Conservation (phyloP, 2,329 filamentous ascomycete species). For the Bertia moriformis region DNA sequence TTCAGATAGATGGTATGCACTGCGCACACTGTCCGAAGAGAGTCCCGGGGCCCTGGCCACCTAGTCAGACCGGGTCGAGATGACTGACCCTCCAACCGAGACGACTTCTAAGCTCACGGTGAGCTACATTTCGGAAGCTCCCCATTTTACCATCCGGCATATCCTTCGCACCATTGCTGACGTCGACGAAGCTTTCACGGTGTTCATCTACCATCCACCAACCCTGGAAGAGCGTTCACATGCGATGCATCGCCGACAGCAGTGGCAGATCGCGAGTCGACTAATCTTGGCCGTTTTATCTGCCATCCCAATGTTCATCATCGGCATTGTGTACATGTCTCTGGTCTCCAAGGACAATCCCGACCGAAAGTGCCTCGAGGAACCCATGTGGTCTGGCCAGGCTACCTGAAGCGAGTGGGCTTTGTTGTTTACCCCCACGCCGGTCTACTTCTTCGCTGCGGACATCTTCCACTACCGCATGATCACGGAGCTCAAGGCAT, state of each 20-base stretch:
- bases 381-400: constrained; percentile 39
- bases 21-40: constrained; percentile 54
- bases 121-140: constrained; percentile 53
- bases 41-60: constrained; percentile 36
- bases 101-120: constrained; percentile 56
- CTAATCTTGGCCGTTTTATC: constrained; percentile 53
- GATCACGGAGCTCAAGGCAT: constrained; percentile 59
- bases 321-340: constrained; percentile 85
- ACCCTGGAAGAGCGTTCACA: constrained; percentile 72
- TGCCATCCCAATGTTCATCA: constrained; percentile 69
- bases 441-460: constrained; percentile 74
- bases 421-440: constrained; percentile 68
- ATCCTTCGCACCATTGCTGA: constrained; percentile 56
- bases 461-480: constrained; percentile 73
- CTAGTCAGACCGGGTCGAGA: constrained; percentile 32
- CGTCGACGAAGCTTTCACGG: constrained; percentile 49
- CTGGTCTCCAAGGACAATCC: constrained; percentile 48
- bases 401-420: constrained; percentile 18
- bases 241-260: constrained; percentile 56
- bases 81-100: constrained; percentile 39
- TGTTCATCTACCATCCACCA: constrained; percentile 63
- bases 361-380: constrained; percentile 53
- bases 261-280: constrained; percentile 53
- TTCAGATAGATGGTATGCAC: constrained; percentile 59
- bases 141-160: constrained; percentile 59